These are phyloP conservation scores for Penicillium soppii DNA, from an alignment of 495 filamentous ascomycete genomes.

Conservation along the genomic window DNA sequence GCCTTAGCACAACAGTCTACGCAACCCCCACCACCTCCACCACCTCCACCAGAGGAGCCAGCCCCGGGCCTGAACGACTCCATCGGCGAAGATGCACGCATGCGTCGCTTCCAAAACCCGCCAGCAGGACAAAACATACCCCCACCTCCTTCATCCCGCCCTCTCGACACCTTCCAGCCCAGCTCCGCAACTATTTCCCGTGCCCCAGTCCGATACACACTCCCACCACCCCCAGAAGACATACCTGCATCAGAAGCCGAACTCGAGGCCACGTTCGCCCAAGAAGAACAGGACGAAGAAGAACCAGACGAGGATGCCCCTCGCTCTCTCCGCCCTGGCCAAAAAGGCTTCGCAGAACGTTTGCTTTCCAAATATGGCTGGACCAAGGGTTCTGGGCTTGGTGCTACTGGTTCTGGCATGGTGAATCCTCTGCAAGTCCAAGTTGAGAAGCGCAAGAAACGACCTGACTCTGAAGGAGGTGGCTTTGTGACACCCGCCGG, in stretches of 20 bases:
- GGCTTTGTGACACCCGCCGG: slow-evolving; percentile 68
- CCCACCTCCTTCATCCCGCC: slow-evolving; percentile 33
- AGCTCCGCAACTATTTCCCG: slow-evolving; percentile 69
- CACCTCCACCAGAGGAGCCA: slow-evolving; percentile 41
- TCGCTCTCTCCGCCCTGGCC: slow-evolving; percentile 70
- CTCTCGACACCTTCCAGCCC: slow-evolving; percentile 39
- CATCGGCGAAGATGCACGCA: slow-evolving; percentile 67
- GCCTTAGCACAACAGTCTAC: slow-evolving; percentile 36
- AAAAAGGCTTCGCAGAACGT: slow-evolving; percentile 80
- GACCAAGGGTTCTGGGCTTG: slow-evolving; percentile 83
- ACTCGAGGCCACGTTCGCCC: slow-evolving; percentile 49
- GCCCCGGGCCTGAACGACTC: slow-evolving; percentile 48
- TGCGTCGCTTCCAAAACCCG: slow-evolving; percentile 53
- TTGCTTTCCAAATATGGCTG: slow-evolving; percentile 92
- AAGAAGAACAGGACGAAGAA: slow-evolving; percentile 49
- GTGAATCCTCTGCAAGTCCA: slow-evolving; percentile 77
- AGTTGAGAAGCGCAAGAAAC: slow-evolving; percentile 78
- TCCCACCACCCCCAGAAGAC: slow-evolving; percentile 58
- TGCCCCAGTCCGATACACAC: slow-evolving; percentile 80
- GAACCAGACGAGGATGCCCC: slow-evolving; percentile 48
- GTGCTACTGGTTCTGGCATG: slow-evolving; percentile 77
- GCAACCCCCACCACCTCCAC: slow-evolving; percentile 19
- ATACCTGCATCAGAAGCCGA: slow-evolving; percentile 57
- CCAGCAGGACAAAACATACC: slow-evolving; percentile 31
- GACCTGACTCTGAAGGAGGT: slow-evolving; percentile 74